Evolutionary conservation across 2,329 filamentous ascomycete species (phyloP).

Genomic region (Teratosphaeria viscida): DNA sequence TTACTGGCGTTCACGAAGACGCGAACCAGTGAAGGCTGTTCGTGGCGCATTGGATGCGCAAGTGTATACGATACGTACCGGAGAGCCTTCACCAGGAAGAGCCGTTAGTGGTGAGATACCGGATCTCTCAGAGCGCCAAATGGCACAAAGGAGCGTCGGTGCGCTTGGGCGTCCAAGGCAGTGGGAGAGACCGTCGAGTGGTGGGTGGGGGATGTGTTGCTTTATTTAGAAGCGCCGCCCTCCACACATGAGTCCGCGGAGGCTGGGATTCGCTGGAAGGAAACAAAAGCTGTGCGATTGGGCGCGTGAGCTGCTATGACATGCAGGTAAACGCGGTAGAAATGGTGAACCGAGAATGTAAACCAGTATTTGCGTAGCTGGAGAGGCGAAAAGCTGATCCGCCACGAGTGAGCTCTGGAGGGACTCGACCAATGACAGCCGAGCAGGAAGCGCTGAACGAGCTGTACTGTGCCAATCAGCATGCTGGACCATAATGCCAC

Average conservation of each 20-base stretch:
- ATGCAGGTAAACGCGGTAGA: constrained; percentile 7
- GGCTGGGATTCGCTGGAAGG: constrained; percentile 2
- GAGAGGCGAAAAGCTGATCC: neutral
- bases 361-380: neutral
- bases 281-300: neutral
- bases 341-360: neutral
- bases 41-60: constrained; percentile 4
- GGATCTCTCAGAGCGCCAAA: constrained; percentile 23
- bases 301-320: constrained; percentile 3
- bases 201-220: constrained; percentile 9
- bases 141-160: constrained; percentile 16
- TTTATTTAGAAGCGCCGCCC: constrained; percentile 18
- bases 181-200: constrained; percentile 8
- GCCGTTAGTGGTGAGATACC: constrained; percentile 22
- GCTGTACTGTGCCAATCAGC: constrained; percentile 11
- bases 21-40: neutral
- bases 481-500: constrained; percentile 11
- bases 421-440: constrained; percentile 8
- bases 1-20: neutral
- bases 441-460: constrained; percentile 3
- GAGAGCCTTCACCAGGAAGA: constrained; percentile 23
- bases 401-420: neutral
- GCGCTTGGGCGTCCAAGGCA: constrained; percentile 11
- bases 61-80: constrained; percentile 20
- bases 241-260: constrained; percentile 20